phyloP scores from a whole-genome alignment of 768 basidiomycete genomes.

The Auricularia auricula-judae region DNA sequence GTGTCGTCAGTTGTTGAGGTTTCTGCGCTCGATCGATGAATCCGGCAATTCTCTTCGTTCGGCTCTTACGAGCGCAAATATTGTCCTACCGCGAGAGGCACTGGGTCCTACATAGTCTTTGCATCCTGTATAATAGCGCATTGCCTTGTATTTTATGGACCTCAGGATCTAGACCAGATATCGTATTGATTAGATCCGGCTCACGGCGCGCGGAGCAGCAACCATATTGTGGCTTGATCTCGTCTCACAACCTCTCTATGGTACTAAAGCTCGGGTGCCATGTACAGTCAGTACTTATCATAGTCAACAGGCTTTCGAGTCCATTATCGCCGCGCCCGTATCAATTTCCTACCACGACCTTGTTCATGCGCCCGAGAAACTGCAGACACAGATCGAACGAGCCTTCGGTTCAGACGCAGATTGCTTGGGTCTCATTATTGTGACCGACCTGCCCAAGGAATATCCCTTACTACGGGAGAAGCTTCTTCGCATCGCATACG shows the following conservation, averaged over 20 bases:
- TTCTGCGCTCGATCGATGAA: conserved; percentile 87
- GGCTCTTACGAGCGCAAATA: conserved; percentile 30
- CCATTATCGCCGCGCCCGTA: conserved; percentile 38
- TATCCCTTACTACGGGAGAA: conserved; percentile 57
- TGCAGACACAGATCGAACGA: conserved; percentile 47
- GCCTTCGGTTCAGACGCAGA: conserved; percentile 75
- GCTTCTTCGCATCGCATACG: conserved; percentile 63
- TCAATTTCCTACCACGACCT: conserved; percentile 53
- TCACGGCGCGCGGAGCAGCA: not conserved
- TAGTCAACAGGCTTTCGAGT: conserved; percentile 1
- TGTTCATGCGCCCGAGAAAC: conserved; percentile 37
- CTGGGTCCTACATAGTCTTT: not conserved
- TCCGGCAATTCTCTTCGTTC: conserved; percentile 58
- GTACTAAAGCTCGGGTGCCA: not conserved
- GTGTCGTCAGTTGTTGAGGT: conserved; percentile 84
- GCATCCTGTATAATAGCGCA: not conserved
- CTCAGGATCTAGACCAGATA: not conserved
- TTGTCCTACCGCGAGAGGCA: not conserved
- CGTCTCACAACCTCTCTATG: not conserved
- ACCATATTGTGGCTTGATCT: not conserved
- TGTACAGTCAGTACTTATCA: not conserved
- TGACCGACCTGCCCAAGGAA: conserved; percentile 64
- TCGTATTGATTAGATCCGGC: not conserved
- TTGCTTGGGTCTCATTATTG: conserved; percentile 70
- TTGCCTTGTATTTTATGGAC: not conserved